Conservation (phyloP, 1,139 yeast species). For the Meyerozyma athensensis region DNA sequence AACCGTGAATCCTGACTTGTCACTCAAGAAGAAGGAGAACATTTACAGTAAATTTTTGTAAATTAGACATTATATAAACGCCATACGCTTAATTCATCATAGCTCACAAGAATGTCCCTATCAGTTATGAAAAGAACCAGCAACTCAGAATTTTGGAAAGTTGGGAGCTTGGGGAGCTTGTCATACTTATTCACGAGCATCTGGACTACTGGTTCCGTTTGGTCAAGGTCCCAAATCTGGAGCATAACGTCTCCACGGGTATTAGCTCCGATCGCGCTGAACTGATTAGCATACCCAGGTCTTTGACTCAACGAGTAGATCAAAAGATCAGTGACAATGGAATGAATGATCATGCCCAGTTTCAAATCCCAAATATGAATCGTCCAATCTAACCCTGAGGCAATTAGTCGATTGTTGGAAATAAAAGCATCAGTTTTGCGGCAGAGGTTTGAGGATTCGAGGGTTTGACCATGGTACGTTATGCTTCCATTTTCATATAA, state of each 20-base stretch:
- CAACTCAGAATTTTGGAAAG: background rate
- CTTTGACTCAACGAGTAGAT: background rate
- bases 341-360: background rate
- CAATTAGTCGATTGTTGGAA: background rate
- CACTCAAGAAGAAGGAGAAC: slow-evolving; percentile 46
- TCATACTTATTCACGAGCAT: background rate
- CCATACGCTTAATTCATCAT: slow-evolving; percentile 9
- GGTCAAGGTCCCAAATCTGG: background rate
- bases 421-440: slow-evolving; percentile 8
- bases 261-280: background rate
- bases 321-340: background rate
- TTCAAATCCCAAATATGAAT: background rate
- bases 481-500: background rate
- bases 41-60: slow-evolving; percentile 41
- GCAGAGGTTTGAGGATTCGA: slow-evolving; percentile 7
- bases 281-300: background rate
- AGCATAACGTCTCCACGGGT: background rate
- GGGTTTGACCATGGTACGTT: background rate
- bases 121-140: slow-evolving; percentile 1
- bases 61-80: slow-evolving; percentile 14
- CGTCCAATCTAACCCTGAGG: slow-evolving; percentile 1
- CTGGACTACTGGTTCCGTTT: background rate
- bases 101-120: background rate
- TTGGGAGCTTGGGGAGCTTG: background rate
- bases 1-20: slow-evolving; percentile 57